Evolutionary conservation across 768 basidiomycete species (phyloP), one percentile per base, ranked within the genome.

Genomic region (Ramaria sp.): DNA sequence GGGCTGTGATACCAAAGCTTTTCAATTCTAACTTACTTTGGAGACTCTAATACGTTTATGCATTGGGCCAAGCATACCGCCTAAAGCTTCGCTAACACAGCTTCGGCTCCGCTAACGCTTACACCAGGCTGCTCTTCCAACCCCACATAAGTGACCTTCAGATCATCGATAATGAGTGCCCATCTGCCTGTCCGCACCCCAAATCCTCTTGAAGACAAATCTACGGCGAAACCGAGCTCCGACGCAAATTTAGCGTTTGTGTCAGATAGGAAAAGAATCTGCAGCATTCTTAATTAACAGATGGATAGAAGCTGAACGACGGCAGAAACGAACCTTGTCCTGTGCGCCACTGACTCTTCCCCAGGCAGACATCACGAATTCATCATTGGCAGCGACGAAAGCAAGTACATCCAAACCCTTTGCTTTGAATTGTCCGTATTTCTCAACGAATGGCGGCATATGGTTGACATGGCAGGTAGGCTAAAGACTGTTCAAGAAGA

Each of bases 231-330:
- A 3, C 65, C 65, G 38, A 87, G 68, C 38, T 70, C 63, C 22
- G 67, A 69, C 38, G 82, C 82, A 82, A 82, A 88, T 54, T 71
- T 62, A 13, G 78, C 80, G 51, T 73, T 63, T 9, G 71, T 62
- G 62, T 88, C 86, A 20, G 78, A 78, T 62, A 85, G 73, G 45
- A 78, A 71, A 30, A 83, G 58, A 65, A 88, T 81, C 83, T 86
- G 39, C 15, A 37, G 19, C 13, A 24, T 19, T 7, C 19, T 22
- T 22, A 31, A 54, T 37, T 37, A 37, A 13, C 13, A 13, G 13
- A 37, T 37, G 9, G 13, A 37, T 4, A 42, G 30, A 2, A 5
- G 27, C 27, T 37, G 24, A 27, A 27, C 17, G 15, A 43, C 15
- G 17, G n/a, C n/a, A 22, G n/a, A 31, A 13, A 43, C 42, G n/a